These are phyloP conservation scores for Corylus avellana DNA, from an alignment of 306 rosid species.

Conservation along the genomic window DNA sequence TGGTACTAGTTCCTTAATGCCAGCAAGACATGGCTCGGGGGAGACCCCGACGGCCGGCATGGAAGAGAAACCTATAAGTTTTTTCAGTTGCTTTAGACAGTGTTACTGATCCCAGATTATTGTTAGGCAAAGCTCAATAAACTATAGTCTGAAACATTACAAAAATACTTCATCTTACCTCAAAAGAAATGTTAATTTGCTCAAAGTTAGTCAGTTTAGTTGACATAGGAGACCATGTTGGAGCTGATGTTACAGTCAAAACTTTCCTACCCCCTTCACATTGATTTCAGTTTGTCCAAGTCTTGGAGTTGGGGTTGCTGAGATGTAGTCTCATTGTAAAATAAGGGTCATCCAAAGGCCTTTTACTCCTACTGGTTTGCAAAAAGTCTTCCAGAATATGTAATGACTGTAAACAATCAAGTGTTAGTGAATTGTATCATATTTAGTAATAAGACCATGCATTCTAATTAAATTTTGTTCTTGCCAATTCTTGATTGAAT, in stretches of 20 bases:
- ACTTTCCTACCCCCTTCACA: constrained; percentile 5
- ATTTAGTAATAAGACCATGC: neutral
- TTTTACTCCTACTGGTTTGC: constrained; percentile 35
- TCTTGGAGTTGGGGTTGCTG: constrained; percentile 78
- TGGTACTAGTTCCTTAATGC: constrained; percentile 86
- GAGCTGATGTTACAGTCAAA: neutral
- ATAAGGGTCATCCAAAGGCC: constrained; percentile 71
- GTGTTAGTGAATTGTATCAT: neutral
- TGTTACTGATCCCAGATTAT: constrained; percentile 54
- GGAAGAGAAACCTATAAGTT: constrained; percentile 62
- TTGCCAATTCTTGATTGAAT: neutral
- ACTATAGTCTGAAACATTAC: constrained; percentile 34
- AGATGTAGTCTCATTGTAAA: constrained; percentile 67
- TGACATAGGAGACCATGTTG: constrained; percentile 3
- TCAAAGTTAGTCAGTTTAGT: constrained; percentile 27
- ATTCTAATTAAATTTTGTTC: neutral
- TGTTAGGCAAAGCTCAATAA: constrained; percentile 41
- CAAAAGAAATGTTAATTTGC: constrained; percentile 32
- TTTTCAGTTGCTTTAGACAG: constrained; percentile 72
- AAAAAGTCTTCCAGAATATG: constrained; percentile 13
- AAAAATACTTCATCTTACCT: constrained; percentile 30
- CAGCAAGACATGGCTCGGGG: constrained; percentile 47
- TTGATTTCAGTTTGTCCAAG: constrained; percentile 26
- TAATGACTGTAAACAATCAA: constrained; percentile 7
- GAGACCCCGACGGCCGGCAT: constrained; percentile 35